Evolutionary conservation across 192 early-diverging fungal genomes (phyloP), one percentile per base, ranked within the genome.

Genomic region (Backusella tarrabulga): DNA sequence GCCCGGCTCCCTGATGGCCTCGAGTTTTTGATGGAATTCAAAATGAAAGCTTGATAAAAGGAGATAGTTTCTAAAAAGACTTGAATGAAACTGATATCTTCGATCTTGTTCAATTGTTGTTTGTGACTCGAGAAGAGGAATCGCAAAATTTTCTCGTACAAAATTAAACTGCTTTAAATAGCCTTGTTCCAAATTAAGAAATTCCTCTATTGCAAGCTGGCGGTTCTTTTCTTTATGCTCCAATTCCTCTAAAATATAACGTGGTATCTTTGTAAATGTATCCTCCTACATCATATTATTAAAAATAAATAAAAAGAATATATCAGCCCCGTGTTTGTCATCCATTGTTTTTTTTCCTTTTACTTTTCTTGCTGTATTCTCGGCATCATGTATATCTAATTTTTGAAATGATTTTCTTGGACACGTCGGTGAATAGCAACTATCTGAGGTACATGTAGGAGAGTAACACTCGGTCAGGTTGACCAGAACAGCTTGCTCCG

Each of bases 221-320:
- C 68, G 19, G 8, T 70, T 70, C 19, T 70, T 70, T 70, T 70
- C 68, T 41, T 70, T 35, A 23, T 35, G 68, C 6, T 35, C n/a
- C 41, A 70, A 70, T 23, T 70, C 38, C 41, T 70, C 68, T 21
- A 70, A 38, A 40, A 70, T 70, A 70, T 40, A 70, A 26, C 68
- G 68, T 21, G 68, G 68, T 21, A 70, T 70, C 35, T 70, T 70
- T 26, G 56, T 63, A 63, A 63, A 63, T 63, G 56, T 29, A 63
- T 63, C 56, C 29, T 63, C 56, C 56, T 63, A 63, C 5, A 63
- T 2, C 23, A 63, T 29, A 29, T 23, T 29, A 12, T 4, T 50
- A n/a, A 21, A 7, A 50, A 50, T n/a, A 50, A 50, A 50, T 50
- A 69, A 34, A 34, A 8, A 36, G 23, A 34, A 70, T 70, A 40